Conservation (phyloP, 2,329 filamentous ascomycete genomes). For the Trichophaea hybrida region DNA sequence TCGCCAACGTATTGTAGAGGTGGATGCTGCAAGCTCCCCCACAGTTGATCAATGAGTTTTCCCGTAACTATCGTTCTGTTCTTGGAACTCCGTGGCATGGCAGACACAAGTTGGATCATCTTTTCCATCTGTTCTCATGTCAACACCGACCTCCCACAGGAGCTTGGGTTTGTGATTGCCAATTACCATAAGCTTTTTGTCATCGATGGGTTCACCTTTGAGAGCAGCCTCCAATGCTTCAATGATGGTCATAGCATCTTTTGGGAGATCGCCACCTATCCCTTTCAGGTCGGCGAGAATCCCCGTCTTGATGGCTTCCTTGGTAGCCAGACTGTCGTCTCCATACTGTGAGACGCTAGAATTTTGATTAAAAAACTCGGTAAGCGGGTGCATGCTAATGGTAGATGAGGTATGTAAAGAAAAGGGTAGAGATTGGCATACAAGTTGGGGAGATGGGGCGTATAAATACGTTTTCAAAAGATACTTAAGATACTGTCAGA, state of each 20-base stretch:
- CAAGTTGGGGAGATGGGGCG: too few species aligned
- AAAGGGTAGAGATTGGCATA: too few species aligned
- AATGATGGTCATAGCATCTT: background rate
- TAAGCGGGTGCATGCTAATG: too few species aligned
- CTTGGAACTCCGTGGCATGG: constrained; percentile 4
- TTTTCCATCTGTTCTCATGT: constrained; percentile 11
- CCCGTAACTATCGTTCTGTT: constrained; percentile 10
- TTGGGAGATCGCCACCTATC: background rate
- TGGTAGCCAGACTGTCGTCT: background rate
- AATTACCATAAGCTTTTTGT: background rate
- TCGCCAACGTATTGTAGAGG: constrained; percentile 9
- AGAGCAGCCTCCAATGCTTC: background rate
- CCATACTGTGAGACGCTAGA: background rate
- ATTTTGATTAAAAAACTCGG: background rate
- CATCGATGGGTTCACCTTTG: background rate
- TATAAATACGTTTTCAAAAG: too few species aligned
- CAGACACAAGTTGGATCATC: constrained; percentile 8
- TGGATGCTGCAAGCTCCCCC: constrained; percentile 14
- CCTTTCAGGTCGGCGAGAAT: background rate
- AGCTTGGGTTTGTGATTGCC: background rate
- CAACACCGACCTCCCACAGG: background rate
- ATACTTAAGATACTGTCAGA: too few species aligned
- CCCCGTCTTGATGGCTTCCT: background rate
- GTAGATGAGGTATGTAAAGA: too few species aligned
- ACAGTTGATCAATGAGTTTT: constrained; percentile 8